Evolutionary conservation across 2,329 filamentous ascomycete species (phyloP).

Genomic region (Aspergillus hiratsukae): DNA sequence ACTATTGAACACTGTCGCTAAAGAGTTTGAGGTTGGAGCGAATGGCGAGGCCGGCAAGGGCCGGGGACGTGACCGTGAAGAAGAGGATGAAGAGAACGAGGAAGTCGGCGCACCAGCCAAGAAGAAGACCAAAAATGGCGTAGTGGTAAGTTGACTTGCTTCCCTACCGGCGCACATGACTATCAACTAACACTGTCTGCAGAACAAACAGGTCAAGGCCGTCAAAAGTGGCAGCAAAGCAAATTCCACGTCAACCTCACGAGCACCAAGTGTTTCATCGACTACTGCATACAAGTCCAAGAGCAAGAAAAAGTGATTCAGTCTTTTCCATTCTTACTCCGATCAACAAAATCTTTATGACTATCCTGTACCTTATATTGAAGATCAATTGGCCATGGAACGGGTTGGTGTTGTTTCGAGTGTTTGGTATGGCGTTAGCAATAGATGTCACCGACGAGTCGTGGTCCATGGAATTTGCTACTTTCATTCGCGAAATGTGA

Average conservation of each 20-base stretch:
- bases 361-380: conserved; percentile 11
- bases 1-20: conserved; percentile 85
- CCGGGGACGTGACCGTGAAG: conserved; percentile 57
- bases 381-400: conserved; percentile 9
- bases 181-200: conserved; percentile 15
- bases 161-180: neutral
- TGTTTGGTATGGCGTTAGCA: conserved; percentile 19
- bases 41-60: conserved; percentile 67
- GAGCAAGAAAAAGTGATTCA: conserved; percentile 46
- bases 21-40: conserved; percentile 75
- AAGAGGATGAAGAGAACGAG: conserved; percentile 79
- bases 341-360: conserved; percentile 7
- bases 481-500: neutral
- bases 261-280: conserved; percentile 83
- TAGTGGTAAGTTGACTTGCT: conserved; percentile 62
- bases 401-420: conserved; percentile 10
- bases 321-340: neutral
- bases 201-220: conserved; percentile 93
- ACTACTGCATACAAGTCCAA: conserved; percentile 53
- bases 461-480: conserved; percentile 2
- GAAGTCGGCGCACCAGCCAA: conserved; percentile 79
- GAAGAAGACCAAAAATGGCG: conserved; percentile 87
- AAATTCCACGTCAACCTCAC: conserved; percentile 70
- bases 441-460: conserved; percentile 13
- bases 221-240: conserved; percentile 74